Percentiles rank a stretch among this genome's conserved stretches.
These are phyloP conservation scores for Alternaria conjuncta DNA, from an alignment of 2,329 filamentous ascomycete species.

Conservation along the genomic window DNA sequence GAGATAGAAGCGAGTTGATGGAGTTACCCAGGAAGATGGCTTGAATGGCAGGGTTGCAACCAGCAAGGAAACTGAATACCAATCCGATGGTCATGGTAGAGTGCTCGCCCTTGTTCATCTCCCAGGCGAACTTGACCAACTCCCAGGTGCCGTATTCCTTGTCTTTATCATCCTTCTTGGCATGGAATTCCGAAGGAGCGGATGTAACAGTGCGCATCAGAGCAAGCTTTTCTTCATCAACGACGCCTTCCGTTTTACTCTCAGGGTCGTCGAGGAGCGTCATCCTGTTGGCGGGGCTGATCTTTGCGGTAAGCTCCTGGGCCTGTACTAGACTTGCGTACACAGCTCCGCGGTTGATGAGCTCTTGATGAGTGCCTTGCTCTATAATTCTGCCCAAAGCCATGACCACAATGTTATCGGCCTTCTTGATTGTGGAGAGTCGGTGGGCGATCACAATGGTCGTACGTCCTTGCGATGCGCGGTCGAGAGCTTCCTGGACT, in stretches of 20 bases:
- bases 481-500: slow-evolving; percentile 90
- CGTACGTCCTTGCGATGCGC: slow-evolving; percentile 82
- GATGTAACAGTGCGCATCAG: slow-evolving; percentile 41
- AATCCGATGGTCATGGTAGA: slow-evolving; percentile 53
- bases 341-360: slow-evolving; percentile 72
- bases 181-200: slow-evolving; percentile 69
- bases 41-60: slow-evolving; percentile 53
- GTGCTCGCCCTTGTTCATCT: slow-evolving; percentile 42
- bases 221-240: slow-evolving; percentile 34
- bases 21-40: slow-evolving; percentile 85
- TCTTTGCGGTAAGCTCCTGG: slow-evolving; percentile 63
- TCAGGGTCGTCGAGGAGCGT: slow-evolving; percentile 25
- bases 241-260: slow-evolving; percentile 21
- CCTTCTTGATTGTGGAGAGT: slow-evolving; percentile 90
- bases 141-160: slow-evolving; percentile 52
- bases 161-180: slow-evolving; percentile 32
- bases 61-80: slow-evolving; percentile 43
- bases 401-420: slow-evolving; percentile 97
- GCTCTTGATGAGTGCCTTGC: slow-evolving; percentile 83
- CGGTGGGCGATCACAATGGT: slow-evolving; percentile 97
- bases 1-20: slow-evolving; percentile 72
- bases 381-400: slow-evolving; percentile 84
- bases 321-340: slow-evolving; percentile 89
- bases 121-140: slow-evolving; percentile 41
- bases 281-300: slow-evolving; percentile 25